phyloP scores from a whole-genome alignment of 73 alveolate genomes.

The Breviolum minutum region DNA sequence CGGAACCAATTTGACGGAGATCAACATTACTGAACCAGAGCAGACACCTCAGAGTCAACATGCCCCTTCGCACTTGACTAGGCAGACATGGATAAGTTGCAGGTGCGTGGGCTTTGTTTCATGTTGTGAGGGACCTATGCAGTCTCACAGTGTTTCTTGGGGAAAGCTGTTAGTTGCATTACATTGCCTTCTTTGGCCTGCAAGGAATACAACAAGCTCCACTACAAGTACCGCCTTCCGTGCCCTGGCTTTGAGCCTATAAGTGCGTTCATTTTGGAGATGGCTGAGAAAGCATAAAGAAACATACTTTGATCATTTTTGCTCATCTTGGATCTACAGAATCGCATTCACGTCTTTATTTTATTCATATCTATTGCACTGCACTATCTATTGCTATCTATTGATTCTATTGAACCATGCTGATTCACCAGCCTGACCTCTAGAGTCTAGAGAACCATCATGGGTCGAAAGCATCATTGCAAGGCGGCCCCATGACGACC shows the following conservation, averaged over 20 bases:
- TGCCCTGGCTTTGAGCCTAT: background rate
- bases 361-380: too few relatives aligned
- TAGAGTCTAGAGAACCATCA: background rate
- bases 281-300: too few relatives aligned
- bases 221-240: background rate
- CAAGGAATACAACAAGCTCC: background rate
- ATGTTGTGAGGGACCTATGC: background rate
- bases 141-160: background rate
- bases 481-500: background rate
- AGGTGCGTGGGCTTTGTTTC: background rate
- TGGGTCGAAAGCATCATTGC: background rate
- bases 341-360: too few relatives aligned
- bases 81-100: background rate
- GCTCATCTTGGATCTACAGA: too few relatives aligned
- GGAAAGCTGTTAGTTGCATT: background rate
- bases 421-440: background rate
- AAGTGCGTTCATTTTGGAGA: too few relatives aligned
- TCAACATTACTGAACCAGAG: conserved; percentile 70
- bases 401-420: background rate
- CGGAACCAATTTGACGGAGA: conserved; percentile 76
- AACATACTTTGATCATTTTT: too few relatives aligned
- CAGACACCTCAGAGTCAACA: background rate
- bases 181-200: background rate
- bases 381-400: too few relatives aligned
- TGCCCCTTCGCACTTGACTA: background rate